Evolutionary conservation across 108 stramenopile species (phyloP).

Genomic region (Nitzschia sp.): DNA sequence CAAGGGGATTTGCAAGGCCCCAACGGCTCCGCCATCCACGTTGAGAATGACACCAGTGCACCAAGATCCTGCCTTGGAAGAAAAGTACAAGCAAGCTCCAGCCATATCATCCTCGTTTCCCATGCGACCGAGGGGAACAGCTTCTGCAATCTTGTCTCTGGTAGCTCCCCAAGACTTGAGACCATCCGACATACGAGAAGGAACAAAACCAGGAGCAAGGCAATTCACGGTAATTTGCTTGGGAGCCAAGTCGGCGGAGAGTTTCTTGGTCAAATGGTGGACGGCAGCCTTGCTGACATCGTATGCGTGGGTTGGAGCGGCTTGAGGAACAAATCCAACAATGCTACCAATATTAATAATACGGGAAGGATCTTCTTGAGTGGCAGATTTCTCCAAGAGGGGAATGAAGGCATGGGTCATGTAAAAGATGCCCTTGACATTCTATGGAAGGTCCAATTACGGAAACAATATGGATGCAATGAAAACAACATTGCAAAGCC

Average conservation of each 20-base stretch:
- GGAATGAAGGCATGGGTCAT: conserved; percentile 85
- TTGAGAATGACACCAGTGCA: conserved; percentile 82
- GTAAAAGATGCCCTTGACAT: conserved; percentile 92
- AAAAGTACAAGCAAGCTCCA: conserved; percentile 83
- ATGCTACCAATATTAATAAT: conserved; percentile 92
- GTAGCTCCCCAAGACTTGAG: conserved; percentile 60
- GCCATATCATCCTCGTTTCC: conserved; percentile 91
- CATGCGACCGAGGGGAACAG: conserved; percentile 78
- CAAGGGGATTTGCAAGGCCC: conserved; percentile 73
- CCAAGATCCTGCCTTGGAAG: conserved; percentile 79
- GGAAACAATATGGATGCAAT: too few species aligned
- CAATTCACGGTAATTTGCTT: conserved; percentile 88
- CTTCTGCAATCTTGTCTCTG: conserved; percentile 45
- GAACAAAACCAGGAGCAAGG: conserved; percentile 88
- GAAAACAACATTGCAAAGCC: neutral
- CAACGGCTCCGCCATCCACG: conserved; percentile 91
- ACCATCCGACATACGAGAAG: conserved; percentile 81
- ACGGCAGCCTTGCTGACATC: conserved; percentile 92
- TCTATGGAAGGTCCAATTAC: too few species aligned
- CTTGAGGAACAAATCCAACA: conserved; percentile 84
- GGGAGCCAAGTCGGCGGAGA: conserved; percentile 84
- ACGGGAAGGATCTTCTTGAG: conserved; percentile 72
- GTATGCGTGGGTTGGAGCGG: conserved; percentile 93
- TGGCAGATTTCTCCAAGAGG: conserved; percentile 57
- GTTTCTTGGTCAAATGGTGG: conserved; percentile 86